Conservation (phyloP, 2,329 filamentous ascomycete species). For the Bipolaris cookei region DNA sequence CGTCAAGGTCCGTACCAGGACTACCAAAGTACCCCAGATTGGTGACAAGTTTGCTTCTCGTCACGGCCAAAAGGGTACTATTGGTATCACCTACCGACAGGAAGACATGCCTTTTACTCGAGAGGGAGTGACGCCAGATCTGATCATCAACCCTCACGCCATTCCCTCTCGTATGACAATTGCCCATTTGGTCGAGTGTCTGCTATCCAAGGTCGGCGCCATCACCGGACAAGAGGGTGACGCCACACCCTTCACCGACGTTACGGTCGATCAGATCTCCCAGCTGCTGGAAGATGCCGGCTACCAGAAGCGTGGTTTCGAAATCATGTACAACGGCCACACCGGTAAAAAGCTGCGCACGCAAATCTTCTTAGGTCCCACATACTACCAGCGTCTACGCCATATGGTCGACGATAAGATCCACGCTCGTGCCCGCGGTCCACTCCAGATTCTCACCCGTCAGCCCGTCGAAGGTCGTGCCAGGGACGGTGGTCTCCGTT, state of each 20-base stretch:
- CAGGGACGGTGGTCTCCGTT: conserved; percentile 94
- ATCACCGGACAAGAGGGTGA: conserved; percentile 95
- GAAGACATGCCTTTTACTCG: conserved; percentile 98
- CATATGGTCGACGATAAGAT: conserved; percentile 99
- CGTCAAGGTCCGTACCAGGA: conserved; percentile 95
- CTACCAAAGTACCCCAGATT: conserved; percentile 97
- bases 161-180: conserved; percentile 99
- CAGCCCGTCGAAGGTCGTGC: conserved; percentile 99
- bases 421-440: conserved; percentile 95
- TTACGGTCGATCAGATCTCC: conserved; percentile 93
- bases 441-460: conserved; percentile 94
- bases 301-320: conserved; percentile 96
- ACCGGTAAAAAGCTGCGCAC: conserved; percentile 92
- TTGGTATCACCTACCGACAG: conserved; percentile 96
- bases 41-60: conserved; percentile 99
- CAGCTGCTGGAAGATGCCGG: conserved; percentile 84
- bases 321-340: conserved; percentile 98
- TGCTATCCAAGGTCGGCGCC: conserved; percentile 93
- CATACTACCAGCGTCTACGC: conserved; percentile 96
- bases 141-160: conserved; percentile 99
- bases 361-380: conserved; percentile 96
- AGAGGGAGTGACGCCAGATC: conserved; percentile 89
- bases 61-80: conserved; percentile 98
- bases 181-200: conserved; percentile 99
- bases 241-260: conserved; percentile 95